Base-by-base conservation (phyloP, 306 rosid genomes). In the Cicer arietinum region DNA sequence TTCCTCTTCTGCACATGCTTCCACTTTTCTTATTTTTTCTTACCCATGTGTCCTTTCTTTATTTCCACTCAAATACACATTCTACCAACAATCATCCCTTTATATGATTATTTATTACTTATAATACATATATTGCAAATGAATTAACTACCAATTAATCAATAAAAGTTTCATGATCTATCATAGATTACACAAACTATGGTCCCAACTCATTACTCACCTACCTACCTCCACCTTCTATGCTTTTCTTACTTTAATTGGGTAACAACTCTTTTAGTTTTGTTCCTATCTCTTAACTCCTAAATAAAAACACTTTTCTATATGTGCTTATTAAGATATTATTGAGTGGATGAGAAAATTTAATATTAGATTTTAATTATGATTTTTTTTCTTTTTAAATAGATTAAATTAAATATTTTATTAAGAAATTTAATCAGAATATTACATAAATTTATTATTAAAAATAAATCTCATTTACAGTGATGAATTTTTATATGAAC, bases 41-140 rank as follows among this genome's bases (percentile, higher is more conserved):
- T 43, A 10, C 25, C 74, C 74, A 66, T 54, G 67, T 76, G 74
- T 58, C n/a, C n/a, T 65, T 65, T 65, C 41, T 66, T 67, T 66
- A 51, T 64, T 51, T 65, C 37, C 62, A 75, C 60, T 74, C 70
- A 35, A 13, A 37, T n/a, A 7, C 1, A 57, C 6, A 10, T 58
- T 25, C 41, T 58, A 58, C 25, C 13, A 56, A 2, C 6, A 20
- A 20, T 6, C 7, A 58, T 30, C 65, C 11, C 42, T 58, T 51
- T n/a, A 50, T 50, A 48, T 48, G 25, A 22, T 22, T 22, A 1
- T 22, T 22, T 22, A 22, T 22, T 22, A 22, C 25, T 22, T 22
- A 22, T 22, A 22, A 22, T 22, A 22, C 25, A 48, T 48, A 1
- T 48, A 48, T 48, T 13, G 18, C 54, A n/a, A 7, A 50, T 6